Evolutionary conservation across 768 basidiomycete genomes (phyloP), one percentile per base, ranked within the genome.

Genomic region (Pisolithus albus): DNA sequence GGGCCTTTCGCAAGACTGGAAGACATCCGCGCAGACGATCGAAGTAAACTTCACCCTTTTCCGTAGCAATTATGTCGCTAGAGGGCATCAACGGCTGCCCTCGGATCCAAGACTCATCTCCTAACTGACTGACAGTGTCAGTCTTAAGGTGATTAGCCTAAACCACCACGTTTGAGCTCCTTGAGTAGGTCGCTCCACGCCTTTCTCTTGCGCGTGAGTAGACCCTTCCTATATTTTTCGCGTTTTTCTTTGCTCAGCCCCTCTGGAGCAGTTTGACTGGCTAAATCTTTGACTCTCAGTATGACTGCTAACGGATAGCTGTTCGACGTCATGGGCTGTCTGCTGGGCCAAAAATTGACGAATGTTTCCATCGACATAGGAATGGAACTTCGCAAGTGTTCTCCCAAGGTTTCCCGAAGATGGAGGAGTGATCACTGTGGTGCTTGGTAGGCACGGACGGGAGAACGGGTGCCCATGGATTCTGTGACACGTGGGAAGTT

Each of bases 161-260:
- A 75, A 18, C 96, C 96, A 18, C 80, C 73, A 1, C 79, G 77
- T 64, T 89, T 89, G 49, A 96, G 71, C 61, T 93, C 92, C 67
- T 92, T 95, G 55, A 96, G 72, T 18, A 96, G 73, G 63, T 98
- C 93, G 24, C 86, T 84, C 80, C 86, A 92, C 0, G 93, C 93
- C 62, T 89, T 90, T 55, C 88, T 75, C 72, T 98, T 99, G 45
- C 90, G 80, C 4, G 80, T 79, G 38, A 88, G 73, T 9, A 97
- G 68, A 19, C 83, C 80, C 64, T 93, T 94, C 49, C 70, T 75
- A 57, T 76, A 79, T 70, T 82, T 88, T 53, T 70, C 79, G 53
- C 74, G 80, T 59, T 71, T 78, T 49, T 81, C 79, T 50, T 65
- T 66, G 10, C 70, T 66, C 34, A 72, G 63, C 16, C 73, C 72